Percentiles rank a stretch among this genome's conserved stretches.
Conservation (phyloP, 139 green algal genomes). For the Nannochloris sp. region DNA sequence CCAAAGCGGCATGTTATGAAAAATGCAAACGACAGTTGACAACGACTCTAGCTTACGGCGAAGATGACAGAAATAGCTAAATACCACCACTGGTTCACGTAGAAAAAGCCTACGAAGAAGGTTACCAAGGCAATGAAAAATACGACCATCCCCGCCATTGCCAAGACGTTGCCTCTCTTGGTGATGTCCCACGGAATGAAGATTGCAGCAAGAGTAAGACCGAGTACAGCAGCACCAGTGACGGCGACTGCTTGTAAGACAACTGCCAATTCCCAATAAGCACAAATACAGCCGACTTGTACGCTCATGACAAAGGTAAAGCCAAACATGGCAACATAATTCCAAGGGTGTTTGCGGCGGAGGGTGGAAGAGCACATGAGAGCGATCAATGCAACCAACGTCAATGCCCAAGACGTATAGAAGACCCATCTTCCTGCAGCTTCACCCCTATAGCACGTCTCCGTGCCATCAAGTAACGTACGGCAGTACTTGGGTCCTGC, state of each 20-base stretch:
- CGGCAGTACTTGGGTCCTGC: background rate
- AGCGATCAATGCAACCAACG: conserved; percentile 2
- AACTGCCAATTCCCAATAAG: conserved; percentile 32
- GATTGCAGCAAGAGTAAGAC: conserved; percentile 25
- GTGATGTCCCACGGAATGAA: conserved; percentile 46
- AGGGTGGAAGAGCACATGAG: conserved; percentile 14
- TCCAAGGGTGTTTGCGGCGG: conserved; percentile 35
- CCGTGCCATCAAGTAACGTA: background rate
- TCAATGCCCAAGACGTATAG: conserved; percentile 10
- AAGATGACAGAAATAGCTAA: conserved; percentile 27
- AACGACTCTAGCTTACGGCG: too few species aligned
- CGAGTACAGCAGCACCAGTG: conserved; percentile 13
- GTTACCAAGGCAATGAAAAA: conserved; percentile 26
- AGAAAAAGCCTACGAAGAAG: conserved; percentile 38
- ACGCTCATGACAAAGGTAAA: conserved; percentile 38
- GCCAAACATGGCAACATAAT: conserved; percentile 35
- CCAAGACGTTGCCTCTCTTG: conserved; percentile 27
- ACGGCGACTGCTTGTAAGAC: conserved; percentile 31
- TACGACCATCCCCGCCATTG: conserved; percentile 15
- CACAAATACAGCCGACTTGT: conserved; percentile 39
- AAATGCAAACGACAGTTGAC: too few species aligned
- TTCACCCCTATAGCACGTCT: background rate
- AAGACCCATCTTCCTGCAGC: conserved; percentile 23
- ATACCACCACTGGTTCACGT: conserved; percentile 20
- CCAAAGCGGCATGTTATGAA: too few species aligned